These are phyloP conservation scores for Aegilops umbellulata DNA, from an alignment of 176 grass and related monocot species.

Conservation along the genomic window DNA sequence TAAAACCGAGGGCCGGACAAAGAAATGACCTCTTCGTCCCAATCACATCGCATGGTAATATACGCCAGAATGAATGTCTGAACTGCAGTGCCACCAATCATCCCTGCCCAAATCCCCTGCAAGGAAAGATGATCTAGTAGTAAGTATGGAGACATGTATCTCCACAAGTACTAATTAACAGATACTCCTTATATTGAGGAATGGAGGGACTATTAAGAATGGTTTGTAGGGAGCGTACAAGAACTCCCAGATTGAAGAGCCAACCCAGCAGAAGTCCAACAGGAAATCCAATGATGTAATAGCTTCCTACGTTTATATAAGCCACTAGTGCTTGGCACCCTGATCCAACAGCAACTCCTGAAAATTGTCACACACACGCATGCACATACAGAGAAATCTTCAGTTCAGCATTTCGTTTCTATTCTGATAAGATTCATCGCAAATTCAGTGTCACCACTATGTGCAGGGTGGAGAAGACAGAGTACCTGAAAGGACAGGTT, in stretches of 20 bases:
- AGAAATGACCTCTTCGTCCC: conserved; percentile 36
- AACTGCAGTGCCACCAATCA: conserved; percentile 44
- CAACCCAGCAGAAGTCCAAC: conserved; percentile 43
- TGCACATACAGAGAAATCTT: neutral
- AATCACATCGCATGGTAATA: conserved; percentile 33
- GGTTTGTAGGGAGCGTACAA: conserved; percentile 2
- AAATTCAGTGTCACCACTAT: neutral
- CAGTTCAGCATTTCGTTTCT: neutral
- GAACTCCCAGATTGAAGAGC: conserved; percentile 32
- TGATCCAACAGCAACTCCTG: conserved; percentile 58
- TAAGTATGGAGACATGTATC: neutral
- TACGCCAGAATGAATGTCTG: conserved; percentile 38
- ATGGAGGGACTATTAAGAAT: no score
- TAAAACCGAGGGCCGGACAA: neutral
- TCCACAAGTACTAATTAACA: no score
- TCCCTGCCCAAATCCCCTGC: conserved; percentile 49
- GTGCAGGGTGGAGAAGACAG: no score
- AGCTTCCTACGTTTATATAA: conserved; percentile 58
- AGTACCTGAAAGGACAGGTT: conserved; percentile 46
- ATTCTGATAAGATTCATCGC: neutral
- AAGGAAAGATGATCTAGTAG: neutral
- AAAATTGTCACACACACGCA: neutral
- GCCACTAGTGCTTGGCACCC: conserved; percentile 52
- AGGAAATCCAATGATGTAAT: conserved; percentile 53
- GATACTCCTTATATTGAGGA: no score